Conservation (phyloP, 169 alveolate species). For the Neospora caninum region DNA sequence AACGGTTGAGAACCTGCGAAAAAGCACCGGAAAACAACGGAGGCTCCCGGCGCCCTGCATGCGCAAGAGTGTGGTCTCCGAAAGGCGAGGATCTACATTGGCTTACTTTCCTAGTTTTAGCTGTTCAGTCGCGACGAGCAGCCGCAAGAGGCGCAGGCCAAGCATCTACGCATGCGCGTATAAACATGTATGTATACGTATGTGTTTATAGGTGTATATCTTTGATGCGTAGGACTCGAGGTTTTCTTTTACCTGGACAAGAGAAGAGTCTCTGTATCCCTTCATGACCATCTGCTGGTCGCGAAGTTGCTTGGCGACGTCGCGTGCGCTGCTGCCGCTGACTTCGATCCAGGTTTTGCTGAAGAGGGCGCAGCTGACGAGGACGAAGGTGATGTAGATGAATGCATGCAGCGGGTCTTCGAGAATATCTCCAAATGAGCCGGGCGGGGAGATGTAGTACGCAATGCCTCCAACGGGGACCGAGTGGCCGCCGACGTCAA, state of each 20-base stretch:
- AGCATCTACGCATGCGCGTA: too few relatives aligned
- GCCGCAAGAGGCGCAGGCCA: too few relatives aligned
- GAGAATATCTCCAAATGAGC: slow-evolving; percentile 88
- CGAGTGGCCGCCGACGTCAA: slow-evolving; percentile 95
- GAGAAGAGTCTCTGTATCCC: slow-evolving; percentile 91
- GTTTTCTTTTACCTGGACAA: slow-evolving; percentile 74
- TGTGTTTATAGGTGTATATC: background rate
- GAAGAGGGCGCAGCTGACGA: slow-evolving; percentile 98
- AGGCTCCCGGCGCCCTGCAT: too few relatives aligned
- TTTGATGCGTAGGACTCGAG: background rate
- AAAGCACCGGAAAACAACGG: background rate
- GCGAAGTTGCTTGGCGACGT: slow-evolving; percentile 99
- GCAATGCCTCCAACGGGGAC: slow-evolving; percentile 99
- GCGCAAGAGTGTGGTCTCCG: too few relatives aligned
- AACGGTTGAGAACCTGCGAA: slow-evolving; percentile 74
- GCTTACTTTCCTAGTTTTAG: too few relatives aligned
- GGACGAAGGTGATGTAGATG: slow-evolving; percentile 96
- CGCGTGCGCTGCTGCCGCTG: slow-evolving; percentile 98
- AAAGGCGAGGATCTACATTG: too few relatives aligned
- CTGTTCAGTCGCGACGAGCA: too few relatives aligned
- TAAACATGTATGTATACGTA: background rate
- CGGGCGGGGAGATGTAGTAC: slow-evolving; percentile 99
- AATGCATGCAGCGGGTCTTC: slow-evolving; percentile 98
- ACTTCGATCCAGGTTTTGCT: slow-evolving; percentile 99
- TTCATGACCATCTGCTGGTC: slow-evolving; percentile 96